Evolutionary conservation across 345 rosid species (phyloP).

Genomic region (Sisymbrium irio): DNA sequence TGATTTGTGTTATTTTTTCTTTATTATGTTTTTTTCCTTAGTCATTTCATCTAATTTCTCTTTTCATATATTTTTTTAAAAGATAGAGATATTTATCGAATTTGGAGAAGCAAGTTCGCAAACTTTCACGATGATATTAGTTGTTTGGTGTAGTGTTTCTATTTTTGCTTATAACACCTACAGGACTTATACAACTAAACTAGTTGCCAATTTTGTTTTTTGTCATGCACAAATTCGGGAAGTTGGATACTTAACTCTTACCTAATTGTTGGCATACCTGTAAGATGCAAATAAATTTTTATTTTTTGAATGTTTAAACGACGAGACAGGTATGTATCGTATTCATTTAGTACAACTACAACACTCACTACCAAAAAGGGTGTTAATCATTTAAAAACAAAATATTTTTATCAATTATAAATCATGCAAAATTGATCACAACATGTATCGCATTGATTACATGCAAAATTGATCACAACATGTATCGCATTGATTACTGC

Average conservation of each 20-base stretch:
- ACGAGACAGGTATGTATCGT: background rate
- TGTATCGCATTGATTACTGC: background rate
- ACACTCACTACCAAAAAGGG: too few species aligned
- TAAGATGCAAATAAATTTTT: background rate
- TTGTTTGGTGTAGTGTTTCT: background rate
- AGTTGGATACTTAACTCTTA: background rate
- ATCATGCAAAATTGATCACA: too few species aligned
- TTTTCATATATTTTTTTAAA: too few species aligned
- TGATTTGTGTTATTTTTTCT: too few species aligned
- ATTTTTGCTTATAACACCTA: background rate
- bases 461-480: background rate
- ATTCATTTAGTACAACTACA: too few species aligned
- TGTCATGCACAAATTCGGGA: conserved; percentile 10
- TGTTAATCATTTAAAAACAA: too few species aligned
- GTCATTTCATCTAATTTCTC: too few species aligned
- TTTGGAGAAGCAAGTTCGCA: background rate
- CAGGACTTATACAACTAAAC: background rate
- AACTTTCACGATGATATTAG: background rate
- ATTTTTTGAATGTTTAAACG: background rate
- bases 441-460: background rate
- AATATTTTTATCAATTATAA: too few species aligned
- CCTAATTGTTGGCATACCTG: background rate
- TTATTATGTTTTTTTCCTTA: too few species aligned
- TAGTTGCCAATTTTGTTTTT: background rate
- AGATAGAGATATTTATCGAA: background rate